Base-by-base conservation (phyloP, 768 basidiomycete species). In the Tephrocybe sp. region DNA sequence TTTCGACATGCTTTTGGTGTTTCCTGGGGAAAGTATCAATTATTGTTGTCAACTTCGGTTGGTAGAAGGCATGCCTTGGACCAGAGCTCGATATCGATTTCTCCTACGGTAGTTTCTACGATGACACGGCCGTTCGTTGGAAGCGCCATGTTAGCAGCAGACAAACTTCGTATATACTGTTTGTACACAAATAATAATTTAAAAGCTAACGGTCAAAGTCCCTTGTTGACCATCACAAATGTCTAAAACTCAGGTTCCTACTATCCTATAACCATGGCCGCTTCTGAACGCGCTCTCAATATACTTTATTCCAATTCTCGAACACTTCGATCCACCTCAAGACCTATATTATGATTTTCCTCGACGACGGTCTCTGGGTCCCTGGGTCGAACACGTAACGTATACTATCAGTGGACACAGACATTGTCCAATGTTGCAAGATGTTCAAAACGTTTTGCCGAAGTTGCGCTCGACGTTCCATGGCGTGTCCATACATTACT, bases 1-100 rank as follows among this genome's bases (percentile, higher is more conserved):
- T 95, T 95, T 41, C 95, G 81, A 65, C 92, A 95, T 68, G 97
- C 76, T 75, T 91, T 93, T 0, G 97, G 97, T 17, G 92, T 84
- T 84, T 98, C 96, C 84, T 92, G 57, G 35, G 34, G 12, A 19
- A 5, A 5, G 26, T 31, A 46, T 12, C 14, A 39, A n/a, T 14
- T 49, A 22, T 33, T 41, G 42, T 39, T 20, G 6, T 14, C 14
- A 10, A 12, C 39, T 45, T 44, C 16, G 54, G 39, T 54, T 17
- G 20, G 32, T 13, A 34, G 6, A 19, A 17, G 39, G n/a, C 65
- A 19, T 53, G 89, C 90, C 76, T 92, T 96, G 13, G 92, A 83
- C 93, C 92, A 98, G 46, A 96, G 73, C 62, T 97, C 94, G 20
- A 97, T 84, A 59, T 96, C 86, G 19, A 88, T 78, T 70, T 95